Conservation (phyloP, 75 land plant species). For the Azolla pinnata region DNA sequence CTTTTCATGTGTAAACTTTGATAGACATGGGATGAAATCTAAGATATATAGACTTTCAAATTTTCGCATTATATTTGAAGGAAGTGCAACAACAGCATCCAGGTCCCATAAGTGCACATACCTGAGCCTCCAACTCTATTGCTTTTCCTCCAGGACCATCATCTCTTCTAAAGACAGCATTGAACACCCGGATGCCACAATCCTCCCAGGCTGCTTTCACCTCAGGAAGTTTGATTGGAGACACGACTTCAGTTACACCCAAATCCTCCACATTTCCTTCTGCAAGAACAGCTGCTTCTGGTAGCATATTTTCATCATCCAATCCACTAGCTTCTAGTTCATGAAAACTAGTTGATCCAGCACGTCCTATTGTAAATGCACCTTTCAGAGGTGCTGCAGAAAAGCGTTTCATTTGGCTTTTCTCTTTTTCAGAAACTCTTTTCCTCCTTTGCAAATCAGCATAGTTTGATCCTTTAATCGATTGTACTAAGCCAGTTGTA, state of each 20-base stretch:
- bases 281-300: slow-evolving; percentile 44
- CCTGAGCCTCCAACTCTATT: slow-evolving; percentile 73
- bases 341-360: slow-evolving; percentile 14
- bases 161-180: slow-evolving; percentile 46
- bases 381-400: slow-evolving; percentile 26
- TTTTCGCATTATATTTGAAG: slow-evolving; percentile 1
- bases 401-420: slow-evolving; percentile 11
- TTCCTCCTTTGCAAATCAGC: slow-evolving; percentile 5
- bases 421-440: slow-evolving; percentile 8
- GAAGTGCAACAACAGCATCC: not conserved
- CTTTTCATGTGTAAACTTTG: slow-evolving; percentile 1
- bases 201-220: slow-evolving; percentile 41
- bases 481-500: slow-evolving; percentile 19
- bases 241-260: slow-evolving; percentile 20
- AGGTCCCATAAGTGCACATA: slow-evolving; percentile 38
- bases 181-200: slow-evolving; percentile 45
- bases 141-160: slow-evolving; percentile 22
- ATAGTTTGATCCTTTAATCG: not conserved
- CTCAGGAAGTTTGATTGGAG: no score
- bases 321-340: slow-evolving; percentile 23
- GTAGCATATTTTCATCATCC: slow-evolving; percentile 38
- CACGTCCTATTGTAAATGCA: slow-evolving; percentile 35
- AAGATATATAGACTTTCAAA: not conserved
- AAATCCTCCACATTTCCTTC: slow-evolving; percentile 23
- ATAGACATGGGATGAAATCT: not conserved